These are phyloP conservation scores for Globisporangium rhizosaccharum DNA, from an alignment of 352 stramenopile species.

Conservation along the genomic window DNA sequence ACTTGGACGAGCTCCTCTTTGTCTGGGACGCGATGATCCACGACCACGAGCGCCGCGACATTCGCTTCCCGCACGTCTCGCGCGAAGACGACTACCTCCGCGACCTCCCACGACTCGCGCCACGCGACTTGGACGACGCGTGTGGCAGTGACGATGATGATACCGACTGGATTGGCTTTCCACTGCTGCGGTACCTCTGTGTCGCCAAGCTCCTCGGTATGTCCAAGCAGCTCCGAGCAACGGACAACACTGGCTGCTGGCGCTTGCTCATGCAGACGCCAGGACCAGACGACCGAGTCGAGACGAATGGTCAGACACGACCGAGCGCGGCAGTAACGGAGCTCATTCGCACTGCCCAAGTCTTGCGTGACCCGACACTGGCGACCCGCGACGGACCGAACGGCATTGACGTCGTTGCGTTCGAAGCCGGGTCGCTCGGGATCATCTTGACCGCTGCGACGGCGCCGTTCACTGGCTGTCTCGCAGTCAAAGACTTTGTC, in stretches of 20 bases:
- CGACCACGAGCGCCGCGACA: slow-evolving; percentile 20
- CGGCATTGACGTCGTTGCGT: slow-evolving; percentile 54
- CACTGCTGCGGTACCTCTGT: slow-evolving; percentile 63
- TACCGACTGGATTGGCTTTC: slow-evolving; percentile 47
- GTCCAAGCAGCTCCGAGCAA: slow-evolving; percentile 39
- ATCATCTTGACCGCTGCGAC: slow-evolving; percentile 60
- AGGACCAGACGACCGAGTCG: slow-evolving; percentile 3
- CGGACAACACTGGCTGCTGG: slow-evolving; percentile 66
- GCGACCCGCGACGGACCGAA: slow-evolving; percentile 24
- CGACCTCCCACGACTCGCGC: slow-evolving; percentile 26
- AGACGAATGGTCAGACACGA: slow-evolving; percentile 7
- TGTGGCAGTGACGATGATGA: slow-evolving; percentile 12
- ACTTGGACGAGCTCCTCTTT: slow-evolving; percentile 47
- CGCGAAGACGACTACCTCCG: slow-evolving; percentile 32
- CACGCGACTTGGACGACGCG: not conserved
- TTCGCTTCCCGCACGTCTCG: slow-evolving; percentile 35
- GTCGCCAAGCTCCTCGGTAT: slow-evolving; percentile 57
- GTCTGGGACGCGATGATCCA: slow-evolving; percentile 74
- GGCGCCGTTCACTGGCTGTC: slow-evolving; percentile 35
- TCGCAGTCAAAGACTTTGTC: slow-evolving; percentile 80
- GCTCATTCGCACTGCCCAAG: slow-evolving; percentile 42
- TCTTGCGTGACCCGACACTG: slow-evolving; percentile 55
- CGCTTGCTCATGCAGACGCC: slow-evolving; percentile 71
- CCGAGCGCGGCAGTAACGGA: slow-evolving; percentile 9
- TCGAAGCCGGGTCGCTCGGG: slow-evolving; percentile 54